Evolutionary conservation across 179 eudicot genomes (phyloP).

Genomic region (Beta lomatogona): DNA sequence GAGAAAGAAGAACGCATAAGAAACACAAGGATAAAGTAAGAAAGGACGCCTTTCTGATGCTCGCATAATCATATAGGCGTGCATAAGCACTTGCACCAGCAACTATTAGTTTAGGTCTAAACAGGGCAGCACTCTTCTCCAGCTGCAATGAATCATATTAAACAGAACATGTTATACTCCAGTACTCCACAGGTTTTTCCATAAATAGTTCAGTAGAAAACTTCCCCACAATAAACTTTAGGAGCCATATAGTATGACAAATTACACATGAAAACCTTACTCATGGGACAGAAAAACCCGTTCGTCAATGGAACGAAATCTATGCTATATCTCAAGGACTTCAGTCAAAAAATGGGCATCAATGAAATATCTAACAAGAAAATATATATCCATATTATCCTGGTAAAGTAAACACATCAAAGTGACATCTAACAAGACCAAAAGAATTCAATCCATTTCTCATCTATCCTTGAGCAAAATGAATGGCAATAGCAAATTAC

Average conservation of each 20-base stretch:
- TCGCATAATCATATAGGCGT: conserved; percentile 83
- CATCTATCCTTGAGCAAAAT: background rate
- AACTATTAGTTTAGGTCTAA: conserved; percentile 88
- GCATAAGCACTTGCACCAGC: conserved; percentile 99
- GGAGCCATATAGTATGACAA: background rate
- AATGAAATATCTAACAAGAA: background rate
- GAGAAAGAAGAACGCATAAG: background rate
- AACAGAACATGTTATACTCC: background rate
- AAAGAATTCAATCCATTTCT: background rate
- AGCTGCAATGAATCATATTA: conserved; percentile 46
- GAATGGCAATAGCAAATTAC: too few species aligned
- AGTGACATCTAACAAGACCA: conserved; percentile 3
- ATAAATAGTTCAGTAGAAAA: background rate
- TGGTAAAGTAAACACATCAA: background rate
- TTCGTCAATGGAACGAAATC: background rate
- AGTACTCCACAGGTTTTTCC: background rate
- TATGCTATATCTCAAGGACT: background rate
- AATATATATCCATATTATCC: background rate
- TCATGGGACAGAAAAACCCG: background rate
- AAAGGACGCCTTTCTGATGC: conserved; percentile 65
- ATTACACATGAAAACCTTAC: background rate
- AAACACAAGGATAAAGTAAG: background rate
- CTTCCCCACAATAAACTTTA: background rate
- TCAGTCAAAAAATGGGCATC: background rate
- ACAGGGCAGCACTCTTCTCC: conserved; percentile 90